A percentile compares a stretch with the other conserved stretches of the same genome.
Evolutionary conservation across 2,329 filamentous ascomycete genomes (phyloP).

Genomic region (Aureobasidium lini): DNA sequence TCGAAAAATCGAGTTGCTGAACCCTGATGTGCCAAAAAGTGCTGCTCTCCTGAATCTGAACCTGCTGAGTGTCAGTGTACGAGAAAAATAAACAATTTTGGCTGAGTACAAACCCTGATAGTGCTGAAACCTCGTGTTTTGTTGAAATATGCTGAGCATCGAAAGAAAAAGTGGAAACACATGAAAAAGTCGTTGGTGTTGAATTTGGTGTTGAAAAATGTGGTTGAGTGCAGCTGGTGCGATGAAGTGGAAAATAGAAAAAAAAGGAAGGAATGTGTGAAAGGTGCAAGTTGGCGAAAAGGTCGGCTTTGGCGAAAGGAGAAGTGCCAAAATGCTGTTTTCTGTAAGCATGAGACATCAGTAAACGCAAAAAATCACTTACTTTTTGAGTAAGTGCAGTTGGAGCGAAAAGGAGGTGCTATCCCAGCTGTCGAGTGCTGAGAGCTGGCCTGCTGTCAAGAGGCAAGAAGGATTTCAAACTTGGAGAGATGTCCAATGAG

Average conservation of each 20-base stretch:
- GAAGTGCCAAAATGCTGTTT: not conserved
- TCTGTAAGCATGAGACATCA: not conserved
- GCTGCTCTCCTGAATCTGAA: not conserved
- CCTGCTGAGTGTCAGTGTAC: not conserved
- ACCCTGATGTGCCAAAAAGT: not conserved
- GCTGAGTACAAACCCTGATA: not conserved
- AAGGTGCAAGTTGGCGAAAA: not conserved
- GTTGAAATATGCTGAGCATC: not conserved
- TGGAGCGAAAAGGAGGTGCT: not conserved
- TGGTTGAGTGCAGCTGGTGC: not conserved
- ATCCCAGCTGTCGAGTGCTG: not conserved
- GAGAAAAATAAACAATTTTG: not conserved
- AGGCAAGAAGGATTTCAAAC: not conserved
- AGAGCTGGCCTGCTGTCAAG: not conserved
- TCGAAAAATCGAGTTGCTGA: not conserved
- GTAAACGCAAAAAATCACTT: not conserved
- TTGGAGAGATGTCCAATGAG: not conserved
- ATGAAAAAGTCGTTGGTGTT: not conserved
- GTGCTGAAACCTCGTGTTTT: conserved; percentile 1
- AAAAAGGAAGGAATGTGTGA: not conserved
- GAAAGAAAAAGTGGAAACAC: not conserved
- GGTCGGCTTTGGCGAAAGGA: not conserved
- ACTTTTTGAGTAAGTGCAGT: not conserved
- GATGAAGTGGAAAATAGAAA: not conserved
- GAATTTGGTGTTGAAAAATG: not conserved